Conservation (phyloP, 2,329 filamentous ascomycete species). For the Colletotrichum euphorbiae region DNA sequence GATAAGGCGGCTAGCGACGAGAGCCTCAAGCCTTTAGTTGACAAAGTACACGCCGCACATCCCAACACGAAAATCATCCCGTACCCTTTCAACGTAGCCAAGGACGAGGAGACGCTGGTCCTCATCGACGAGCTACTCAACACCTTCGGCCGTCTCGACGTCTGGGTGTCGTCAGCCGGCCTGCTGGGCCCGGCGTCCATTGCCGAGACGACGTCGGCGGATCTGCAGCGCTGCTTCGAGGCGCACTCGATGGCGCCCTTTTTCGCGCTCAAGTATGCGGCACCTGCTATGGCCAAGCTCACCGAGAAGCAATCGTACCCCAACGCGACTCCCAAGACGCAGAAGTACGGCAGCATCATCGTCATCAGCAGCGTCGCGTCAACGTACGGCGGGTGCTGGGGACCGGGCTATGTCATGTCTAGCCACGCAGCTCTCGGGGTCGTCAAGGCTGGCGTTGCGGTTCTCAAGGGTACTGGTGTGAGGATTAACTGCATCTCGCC, state of each 20-base stretch:
- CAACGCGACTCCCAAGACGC: conserved; percentile 70
- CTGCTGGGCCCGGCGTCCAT: conserved; percentile 69
- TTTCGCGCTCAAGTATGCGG: conserved; percentile 73
- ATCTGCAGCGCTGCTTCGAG: conserved; percentile 69
- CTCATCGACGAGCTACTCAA: conserved; percentile 74
- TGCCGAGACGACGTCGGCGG: conserved; percentile 64
- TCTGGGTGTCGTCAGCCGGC: conserved; percentile 70
- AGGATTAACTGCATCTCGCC: conserved; percentile 66
- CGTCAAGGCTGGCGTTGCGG: conserved; percentile 67
- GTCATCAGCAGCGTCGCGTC: conserved; percentile 70
- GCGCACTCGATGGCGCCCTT: conserved; percentile 72
- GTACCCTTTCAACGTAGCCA: conserved; percentile 69
- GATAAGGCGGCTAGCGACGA: conserved; percentile 56
- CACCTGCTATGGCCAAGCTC: conserved; percentile 71
- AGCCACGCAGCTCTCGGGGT: conserved; percentile 71
- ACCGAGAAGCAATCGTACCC: conserved; percentile 66
- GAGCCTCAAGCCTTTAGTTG: conserved; percentile 53
- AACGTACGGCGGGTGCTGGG: conserved; percentile 69
- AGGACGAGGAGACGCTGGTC: conserved; percentile 69
- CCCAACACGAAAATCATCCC: conserved; percentile 71
- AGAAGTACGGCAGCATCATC: conserved; percentile 71
- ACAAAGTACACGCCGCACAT: conserved; percentile 54
- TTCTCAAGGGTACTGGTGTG: conserved; percentile 68
- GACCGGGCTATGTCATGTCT: conserved; percentile 70
- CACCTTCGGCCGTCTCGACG: conserved; percentile 67